phyloP scores from a whole-genome alignment of 2,329 filamentous ascomycete species.

The Talaromyces sp. region DNA sequence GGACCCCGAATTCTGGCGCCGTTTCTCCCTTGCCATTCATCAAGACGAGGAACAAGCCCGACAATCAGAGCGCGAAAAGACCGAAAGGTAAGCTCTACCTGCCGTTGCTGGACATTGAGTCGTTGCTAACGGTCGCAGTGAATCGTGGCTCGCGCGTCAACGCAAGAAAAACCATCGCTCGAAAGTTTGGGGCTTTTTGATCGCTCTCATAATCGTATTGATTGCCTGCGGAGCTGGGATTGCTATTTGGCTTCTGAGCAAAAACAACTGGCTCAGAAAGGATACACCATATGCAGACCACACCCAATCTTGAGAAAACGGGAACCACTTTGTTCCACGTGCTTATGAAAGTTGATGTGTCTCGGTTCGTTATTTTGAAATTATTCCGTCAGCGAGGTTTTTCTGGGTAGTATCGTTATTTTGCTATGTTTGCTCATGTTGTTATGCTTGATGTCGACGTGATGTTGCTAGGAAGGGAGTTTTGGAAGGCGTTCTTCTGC shows the following conservation, averaged over 20 bases:
- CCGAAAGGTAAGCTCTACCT: conserved; percentile 16
- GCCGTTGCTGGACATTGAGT: neutral
- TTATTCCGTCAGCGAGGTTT: neutral
- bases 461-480: neutral
- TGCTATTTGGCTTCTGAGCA: conserved; percentile 44
- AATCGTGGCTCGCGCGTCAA: conserved; percentile 54
- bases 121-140: conserved; percentile 32
- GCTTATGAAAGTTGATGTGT: neutral
- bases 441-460: neutral
- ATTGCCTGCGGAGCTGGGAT: conserved; percentile 46
- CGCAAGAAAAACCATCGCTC: conserved; percentile 48
- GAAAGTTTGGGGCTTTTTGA: conserved; percentile 42
- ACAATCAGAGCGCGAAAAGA: conserved; percentile 20
- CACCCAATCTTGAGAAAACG: neutral
- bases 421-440: neutral
- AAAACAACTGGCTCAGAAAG: conserved; percentile 32
- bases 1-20: conserved; percentile 59
- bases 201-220: conserved; percentile 29
- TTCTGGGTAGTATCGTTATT: neutral
- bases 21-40: conserved; percentile 58
- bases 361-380: neutral
- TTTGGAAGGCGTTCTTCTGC: neutral
- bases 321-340: neutral
- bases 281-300: neutral
- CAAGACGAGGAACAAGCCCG: conserved; percentile 48